Base-by-base conservation (phyloP, 768 basidiomycete species). In the Kwoniella sp. region DNA sequence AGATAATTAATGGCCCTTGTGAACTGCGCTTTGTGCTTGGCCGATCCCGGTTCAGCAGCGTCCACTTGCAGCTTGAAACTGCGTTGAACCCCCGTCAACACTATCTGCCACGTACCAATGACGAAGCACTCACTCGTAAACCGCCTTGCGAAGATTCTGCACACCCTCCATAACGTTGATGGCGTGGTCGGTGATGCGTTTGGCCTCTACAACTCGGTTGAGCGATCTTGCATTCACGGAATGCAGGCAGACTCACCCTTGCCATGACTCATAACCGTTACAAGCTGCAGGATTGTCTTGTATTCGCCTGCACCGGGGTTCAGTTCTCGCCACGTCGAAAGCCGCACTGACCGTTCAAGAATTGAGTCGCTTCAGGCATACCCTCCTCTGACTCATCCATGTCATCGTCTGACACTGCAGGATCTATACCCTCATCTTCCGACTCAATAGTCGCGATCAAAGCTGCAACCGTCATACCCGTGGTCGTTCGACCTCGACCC, bases 271-370 rank as follows among this genome's bases (percentile, higher is more conserved):
- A 96, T 80, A 10, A 96, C 86, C 4, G 89, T 86, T 39, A 95
- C 89, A 50, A 99, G 85, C 57, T 92, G 90, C 34, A 99, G 76
- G 57, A 98, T 95, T 3, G 85, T 88, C 78, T 96, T 96, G 79
- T 96, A 99, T 65, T 98, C 92, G 32, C 92, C 92, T 92, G 56
- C n/a, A 28, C 44, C 46, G 19, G 34, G 50, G 53, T 22, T 8
- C 27, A 38, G 41, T 10, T 22, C 11, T 43, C 26, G 19, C 19
- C 20, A 1, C 36, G n/a, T 27, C 14, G 17, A 25, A 44, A 37
- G 22, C 69, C 28, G 61, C 5, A 39, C 65, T 36, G 66, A 85
- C 90, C 91, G 76, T 89, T 84, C 42, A 89, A 78, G 74, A 90
- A 92, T 0, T 87, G 87, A 62, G 88, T 84, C 65, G 91, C 88